Percentiles rank a stretch among this genome's conserved stretches.
Conservation (phyloP, 371 early-diverging fungal genomes). For the Cokeromyces recurvatus region DNA sequence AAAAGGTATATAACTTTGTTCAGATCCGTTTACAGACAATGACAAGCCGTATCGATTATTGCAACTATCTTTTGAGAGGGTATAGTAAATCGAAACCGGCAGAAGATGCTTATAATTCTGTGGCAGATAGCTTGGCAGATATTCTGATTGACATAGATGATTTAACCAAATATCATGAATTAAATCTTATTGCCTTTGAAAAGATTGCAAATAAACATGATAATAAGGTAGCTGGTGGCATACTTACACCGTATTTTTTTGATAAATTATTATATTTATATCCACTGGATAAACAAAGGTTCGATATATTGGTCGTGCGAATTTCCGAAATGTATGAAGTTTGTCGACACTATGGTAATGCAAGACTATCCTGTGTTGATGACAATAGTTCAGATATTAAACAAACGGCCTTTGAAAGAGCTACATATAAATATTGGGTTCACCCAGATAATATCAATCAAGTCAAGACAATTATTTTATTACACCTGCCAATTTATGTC, state of each 20-base stretch:
- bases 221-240: slow-evolving; percentile 52
- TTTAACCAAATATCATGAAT: slow-evolving; percentile 78
- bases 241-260: slow-evolving; percentile 71
- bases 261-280: slow-evolving; percentile 53
- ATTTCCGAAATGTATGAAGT: slow-evolving; percentile 21
- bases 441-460: slow-evolving; percentile 96
- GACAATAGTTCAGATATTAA: slow-evolving; percentile 17
- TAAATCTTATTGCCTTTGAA: slow-evolving; percentile 87
- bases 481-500: slow-evolving; percentile 91
- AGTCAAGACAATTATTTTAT: slow-evolving; percentile 84
- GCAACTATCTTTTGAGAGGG: slow-evolving; percentile 51
- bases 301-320: slow-evolving; percentile 22
- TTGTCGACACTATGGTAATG: slow-evolving; percentile 15
- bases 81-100: not conserved
- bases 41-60: slow-evolving; percentile 65
- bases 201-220: slow-evolving; percentile 91
- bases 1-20: slow-evolving; percentile 81
- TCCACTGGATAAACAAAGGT: slow-evolving; percentile 24
- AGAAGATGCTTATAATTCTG: slow-evolving; percentile 7
- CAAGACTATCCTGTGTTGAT: slow-evolving; percentile 6
- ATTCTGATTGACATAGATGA: slow-evolving; percentile 66
- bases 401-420: slow-evolving; percentile 79
- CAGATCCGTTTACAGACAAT: slow-evolving; percentile 69
- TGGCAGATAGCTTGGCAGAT: slow-evolving; percentile 24
- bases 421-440: slow-evolving; percentile 97